Evolutionary conservation across 2,329 filamentous ascomycete genomes (phyloP).

Genomic region (Aplosporella prunicola): DNA sequence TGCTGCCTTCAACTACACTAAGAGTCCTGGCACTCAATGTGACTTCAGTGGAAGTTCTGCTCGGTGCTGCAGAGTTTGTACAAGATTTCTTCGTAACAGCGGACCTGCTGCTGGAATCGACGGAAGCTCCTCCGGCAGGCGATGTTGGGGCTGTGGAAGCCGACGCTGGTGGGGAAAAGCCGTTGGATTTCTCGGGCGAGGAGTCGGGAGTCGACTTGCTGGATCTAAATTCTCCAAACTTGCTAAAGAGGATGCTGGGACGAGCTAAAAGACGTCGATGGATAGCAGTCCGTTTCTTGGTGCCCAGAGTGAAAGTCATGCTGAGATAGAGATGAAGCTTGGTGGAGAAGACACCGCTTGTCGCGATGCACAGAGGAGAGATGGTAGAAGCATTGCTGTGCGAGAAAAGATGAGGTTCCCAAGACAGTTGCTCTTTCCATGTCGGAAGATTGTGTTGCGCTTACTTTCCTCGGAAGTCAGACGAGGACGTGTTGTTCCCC

Average conservation of each 20-base stretch:
- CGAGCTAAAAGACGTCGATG: conserved; percentile 6
- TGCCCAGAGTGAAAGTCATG: conserved; percentile 9
- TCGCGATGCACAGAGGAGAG: too few species aligned
- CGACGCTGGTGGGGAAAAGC: conserved; percentile 4
- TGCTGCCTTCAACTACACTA: background rate
- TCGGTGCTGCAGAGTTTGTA: conserved; percentile 2
- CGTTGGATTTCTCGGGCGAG: conserved; percentile 3
- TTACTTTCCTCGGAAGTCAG: too few species aligned
- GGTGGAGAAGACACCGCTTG: too few species aligned
- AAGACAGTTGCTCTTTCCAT: too few species aligned
- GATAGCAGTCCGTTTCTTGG: conserved; percentile 11
- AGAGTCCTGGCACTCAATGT: background rate
- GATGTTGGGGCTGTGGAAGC: conserved; percentile 9
- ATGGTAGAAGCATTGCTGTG: too few species aligned
- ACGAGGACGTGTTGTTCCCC: too few species aligned
- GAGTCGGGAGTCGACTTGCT: conserved; percentile 3
- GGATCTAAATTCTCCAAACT: too few species aligned
- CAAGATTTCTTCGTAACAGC: conserved; percentile 3
- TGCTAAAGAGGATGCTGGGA: conserved; percentile 7
- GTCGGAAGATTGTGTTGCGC: too few species aligned
- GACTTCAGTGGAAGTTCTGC: too few species aligned
- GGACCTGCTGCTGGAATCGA: background rate
- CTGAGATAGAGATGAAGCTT: conserved; percentile 9
- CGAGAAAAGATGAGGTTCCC: too few species aligned
- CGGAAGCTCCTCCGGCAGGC: conserved; percentile 1